phyloP scores from a whole-genome alignment of 768 basidiomycete species.

The Collybia sp. region DNA sequence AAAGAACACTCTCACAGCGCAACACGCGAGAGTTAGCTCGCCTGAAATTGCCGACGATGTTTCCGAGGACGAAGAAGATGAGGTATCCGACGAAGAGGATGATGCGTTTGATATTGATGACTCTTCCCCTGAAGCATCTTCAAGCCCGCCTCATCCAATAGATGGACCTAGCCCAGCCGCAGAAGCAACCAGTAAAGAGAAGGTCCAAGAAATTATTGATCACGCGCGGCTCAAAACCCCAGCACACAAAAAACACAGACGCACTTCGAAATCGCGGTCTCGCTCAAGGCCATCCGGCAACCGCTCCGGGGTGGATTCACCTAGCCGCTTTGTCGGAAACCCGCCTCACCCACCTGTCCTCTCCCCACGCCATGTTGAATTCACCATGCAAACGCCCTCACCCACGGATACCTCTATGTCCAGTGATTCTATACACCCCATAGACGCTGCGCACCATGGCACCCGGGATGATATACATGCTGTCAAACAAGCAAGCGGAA shows the following conservation, averaged over 20 bases:
- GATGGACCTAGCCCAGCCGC: conserved; percentile 8
- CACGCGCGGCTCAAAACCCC: conserved; percentile 23
- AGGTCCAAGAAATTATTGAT: conserved; percentile 21
- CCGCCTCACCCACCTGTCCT: conserved; percentile 42
- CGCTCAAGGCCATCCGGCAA: conserved; percentile 34
- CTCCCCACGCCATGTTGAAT: conserved; percentile 50
- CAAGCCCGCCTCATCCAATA: conserved; percentile 6
- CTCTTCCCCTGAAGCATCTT: conserved; percentile 54
- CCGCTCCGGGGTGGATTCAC: conserved; percentile 60
- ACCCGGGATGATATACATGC: conserved; percentile 26
- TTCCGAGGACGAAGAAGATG: conserved; percentile 47
- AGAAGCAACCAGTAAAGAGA: conserved; percentile 17
- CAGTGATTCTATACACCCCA: conserved; percentile 11
- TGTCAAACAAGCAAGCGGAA: conserved; percentile 31
- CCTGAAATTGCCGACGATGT: conserved; percentile 31
- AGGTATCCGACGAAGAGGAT: conserved; percentile 52
- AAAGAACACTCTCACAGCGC: conserved; percentile 11
- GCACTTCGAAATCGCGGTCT: conserved; percentile 39
- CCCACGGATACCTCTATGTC: conserved; percentile 37
- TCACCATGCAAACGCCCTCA: conserved; percentile 26
- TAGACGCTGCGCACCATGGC: conserved; percentile 23
- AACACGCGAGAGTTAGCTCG: conserved; percentile 5
- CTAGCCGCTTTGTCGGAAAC: conserved; percentile 52
- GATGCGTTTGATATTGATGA: conserved; percentile 95
- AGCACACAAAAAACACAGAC: conserved; percentile 24